A percentile compares a stretch with the other conserved stretches of the same genome.
phyloP scores from a whole-genome alignment of 345 rosid genomes.

The Hibiscus trionum region DNA sequence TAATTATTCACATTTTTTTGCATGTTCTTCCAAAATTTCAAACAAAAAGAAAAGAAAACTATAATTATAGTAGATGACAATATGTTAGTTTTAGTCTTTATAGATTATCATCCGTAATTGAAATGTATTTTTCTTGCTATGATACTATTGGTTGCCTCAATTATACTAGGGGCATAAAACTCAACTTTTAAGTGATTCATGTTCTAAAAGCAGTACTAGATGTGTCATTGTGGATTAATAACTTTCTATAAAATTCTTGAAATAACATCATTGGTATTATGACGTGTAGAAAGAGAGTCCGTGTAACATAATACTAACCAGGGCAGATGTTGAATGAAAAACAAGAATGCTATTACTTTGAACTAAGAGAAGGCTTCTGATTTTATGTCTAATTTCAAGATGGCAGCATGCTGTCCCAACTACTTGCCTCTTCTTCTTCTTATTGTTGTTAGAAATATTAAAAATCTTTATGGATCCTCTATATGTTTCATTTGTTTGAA shows the following conservation, averaged over 20 bases:
- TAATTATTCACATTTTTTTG: not conserved
- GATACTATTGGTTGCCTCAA: not conserved
- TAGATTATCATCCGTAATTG: not conserved
- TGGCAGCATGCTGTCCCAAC: not conserved
- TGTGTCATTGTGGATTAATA: not conserved
- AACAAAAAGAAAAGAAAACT: not conserved
- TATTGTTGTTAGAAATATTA: not conserved
- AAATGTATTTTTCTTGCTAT: not conserved
- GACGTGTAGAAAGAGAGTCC: not conserved
- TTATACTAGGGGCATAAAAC: not conserved
- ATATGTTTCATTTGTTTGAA: not conserved
- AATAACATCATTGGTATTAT: not conserved
- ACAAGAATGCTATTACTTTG: not conserved
- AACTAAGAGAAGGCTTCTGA: not conserved
- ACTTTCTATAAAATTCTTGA: not conserved
- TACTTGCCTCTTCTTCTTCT: not conserved
- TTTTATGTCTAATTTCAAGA: not conserved
- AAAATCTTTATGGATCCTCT: not conserved
- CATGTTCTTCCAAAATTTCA: not conserved
- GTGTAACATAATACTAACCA: not conserved
- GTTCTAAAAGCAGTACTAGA: not conserved
- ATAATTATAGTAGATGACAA: not conserved
- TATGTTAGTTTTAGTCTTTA: not conserved
- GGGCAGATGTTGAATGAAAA: not conserved
- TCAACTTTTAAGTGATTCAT: not conserved